Conservation (phyloP, 2,329 filamentous ascomycete genomes). For the Exophiala mesophila region DNA sequence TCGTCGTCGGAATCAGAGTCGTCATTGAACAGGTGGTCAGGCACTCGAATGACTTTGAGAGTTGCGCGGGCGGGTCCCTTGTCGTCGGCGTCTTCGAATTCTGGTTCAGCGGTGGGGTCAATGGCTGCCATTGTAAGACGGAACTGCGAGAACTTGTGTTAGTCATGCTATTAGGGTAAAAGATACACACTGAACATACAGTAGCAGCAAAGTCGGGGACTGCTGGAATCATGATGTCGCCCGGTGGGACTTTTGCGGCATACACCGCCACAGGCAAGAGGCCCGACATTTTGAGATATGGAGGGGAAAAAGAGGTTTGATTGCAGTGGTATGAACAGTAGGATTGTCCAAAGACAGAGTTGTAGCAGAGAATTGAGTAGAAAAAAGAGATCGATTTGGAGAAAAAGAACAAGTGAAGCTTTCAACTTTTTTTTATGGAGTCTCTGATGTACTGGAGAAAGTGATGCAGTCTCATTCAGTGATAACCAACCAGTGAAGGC, state of each 20-base stretch:
- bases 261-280: slow-evolving; percentile 71
- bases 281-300: slow-evolving; percentile 38
- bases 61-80: slow-evolving; percentile 60
- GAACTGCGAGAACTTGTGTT: slow-evolving; percentile 55
- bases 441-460: no score
- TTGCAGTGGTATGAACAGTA: slow-evolving; percentile 2
- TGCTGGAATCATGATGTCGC: slow-evolving; percentile 75
- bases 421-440: no score
- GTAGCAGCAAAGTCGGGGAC: slow-evolving; percentile 74
- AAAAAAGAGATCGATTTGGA: neutral
- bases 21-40: slow-evolving; percentile 50
- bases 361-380: neutral
- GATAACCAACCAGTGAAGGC: no score
- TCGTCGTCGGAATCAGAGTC: slow-evolving; percentile 54
- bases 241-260: slow-evolving; percentile 83
- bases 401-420: slow-evolving; percentile 9
- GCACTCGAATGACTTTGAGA: slow-evolving; percentile 80
- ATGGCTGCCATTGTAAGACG: slow-evolving; percentile 98
- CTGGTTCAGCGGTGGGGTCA: slow-evolving; percentile 74
- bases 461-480: no score
- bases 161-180: slow-evolving; percentile 2
- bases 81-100: slow-evolving; percentile 60
- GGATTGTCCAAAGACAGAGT: slow-evolving; percentile 8
- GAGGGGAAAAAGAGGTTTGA: neutral
- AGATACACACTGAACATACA: slow-evolving; percentile 52